Percentiles rank a stretch among this genome's conserved stretches.
Conservation (phyloP, 345 rosid species). For the Fremontodendron californicum region DNA sequence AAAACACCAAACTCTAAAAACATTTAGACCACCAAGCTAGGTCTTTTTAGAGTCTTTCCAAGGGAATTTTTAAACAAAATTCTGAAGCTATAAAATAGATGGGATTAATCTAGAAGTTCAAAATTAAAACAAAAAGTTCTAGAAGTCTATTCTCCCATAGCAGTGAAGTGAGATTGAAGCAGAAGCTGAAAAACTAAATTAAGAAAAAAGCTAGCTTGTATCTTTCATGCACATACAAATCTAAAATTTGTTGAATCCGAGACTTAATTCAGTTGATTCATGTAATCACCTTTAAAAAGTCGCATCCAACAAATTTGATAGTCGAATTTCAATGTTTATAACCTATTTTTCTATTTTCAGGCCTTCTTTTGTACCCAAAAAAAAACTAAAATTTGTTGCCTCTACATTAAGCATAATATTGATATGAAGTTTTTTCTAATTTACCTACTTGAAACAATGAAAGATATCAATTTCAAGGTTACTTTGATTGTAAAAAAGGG, state of each 20-base stretch:
- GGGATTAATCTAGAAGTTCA: not conserved
- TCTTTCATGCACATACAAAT: not conserved
- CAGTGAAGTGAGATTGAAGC: not conserved
- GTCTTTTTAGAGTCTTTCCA: not conserved
- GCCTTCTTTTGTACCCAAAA: not conserved
- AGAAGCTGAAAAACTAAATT: not conserved
- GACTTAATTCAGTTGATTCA: no score
- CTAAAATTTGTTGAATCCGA: no score
- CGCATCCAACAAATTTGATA: not conserved
- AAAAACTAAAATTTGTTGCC: not conserved
- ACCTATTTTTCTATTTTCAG: no score
- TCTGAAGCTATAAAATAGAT: not conserved
- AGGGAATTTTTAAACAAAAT: not conserved
- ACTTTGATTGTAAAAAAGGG: slow-evolving; percentile 1
- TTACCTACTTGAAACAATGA: slow-evolving; percentile 18
- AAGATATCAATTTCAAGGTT: slow-evolving; percentile 13
- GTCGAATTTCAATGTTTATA: not conserved
- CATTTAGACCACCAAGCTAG: not conserved
- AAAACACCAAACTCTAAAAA: not conserved
- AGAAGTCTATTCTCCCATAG: no score
- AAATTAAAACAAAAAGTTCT: not conserved
- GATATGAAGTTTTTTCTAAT: not conserved
- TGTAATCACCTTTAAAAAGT: no score
- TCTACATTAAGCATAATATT: not conserved
- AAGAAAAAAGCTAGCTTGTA: not conserved